Conservation (phyloP, 2,329 filamentous ascomycete genomes). For the Sclerotinia subarctica region DNA sequence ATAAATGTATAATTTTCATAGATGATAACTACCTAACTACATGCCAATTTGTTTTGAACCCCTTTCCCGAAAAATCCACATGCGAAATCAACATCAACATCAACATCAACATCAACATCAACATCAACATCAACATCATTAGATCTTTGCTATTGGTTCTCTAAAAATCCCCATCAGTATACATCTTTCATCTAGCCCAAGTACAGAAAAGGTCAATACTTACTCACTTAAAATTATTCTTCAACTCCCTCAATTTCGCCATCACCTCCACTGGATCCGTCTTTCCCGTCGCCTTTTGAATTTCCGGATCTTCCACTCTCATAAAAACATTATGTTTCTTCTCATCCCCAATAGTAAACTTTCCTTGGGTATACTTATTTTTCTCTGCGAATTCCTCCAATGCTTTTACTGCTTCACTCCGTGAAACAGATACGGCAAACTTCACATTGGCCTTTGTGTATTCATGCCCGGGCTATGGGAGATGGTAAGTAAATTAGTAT, state of each 20-base stretch:
- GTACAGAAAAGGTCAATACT: background rate
- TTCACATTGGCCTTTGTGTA: conserved; percentile 97
- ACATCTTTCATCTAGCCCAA: background rate
- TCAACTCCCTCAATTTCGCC: conserved; percentile 82
- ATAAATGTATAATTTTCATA: background rate
- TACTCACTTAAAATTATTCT: conserved; percentile 56
- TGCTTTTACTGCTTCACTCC: conserved; percentile 72
- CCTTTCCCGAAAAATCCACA: background rate
- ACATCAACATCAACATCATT: background rate
- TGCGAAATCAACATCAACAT: background rate
- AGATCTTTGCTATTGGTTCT: background rate
- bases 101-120: background rate
- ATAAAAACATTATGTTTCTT: conserved; percentile 99
- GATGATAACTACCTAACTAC: background rate
- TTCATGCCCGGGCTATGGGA: conserved; percentile 78
- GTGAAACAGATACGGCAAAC: conserved; percentile 74
- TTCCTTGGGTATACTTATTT: conserved; percentile 87
- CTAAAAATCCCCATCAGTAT: background rate
- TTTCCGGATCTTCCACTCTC: conserved; percentile 78
- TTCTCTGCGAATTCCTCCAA: conserved; percentile 72
- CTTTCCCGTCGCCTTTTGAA: conserved; percentile 81
- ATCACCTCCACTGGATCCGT: conserved; percentile 81
- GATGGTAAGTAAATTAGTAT: conserved; percentile 19
- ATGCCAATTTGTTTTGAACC: background rate
- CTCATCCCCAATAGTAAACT: conserved; percentile 95